Evolutionary conservation across 2,329 filamentous ascomycete species (phyloP).

Genomic region (Coniochaeta sp.): DNA sequence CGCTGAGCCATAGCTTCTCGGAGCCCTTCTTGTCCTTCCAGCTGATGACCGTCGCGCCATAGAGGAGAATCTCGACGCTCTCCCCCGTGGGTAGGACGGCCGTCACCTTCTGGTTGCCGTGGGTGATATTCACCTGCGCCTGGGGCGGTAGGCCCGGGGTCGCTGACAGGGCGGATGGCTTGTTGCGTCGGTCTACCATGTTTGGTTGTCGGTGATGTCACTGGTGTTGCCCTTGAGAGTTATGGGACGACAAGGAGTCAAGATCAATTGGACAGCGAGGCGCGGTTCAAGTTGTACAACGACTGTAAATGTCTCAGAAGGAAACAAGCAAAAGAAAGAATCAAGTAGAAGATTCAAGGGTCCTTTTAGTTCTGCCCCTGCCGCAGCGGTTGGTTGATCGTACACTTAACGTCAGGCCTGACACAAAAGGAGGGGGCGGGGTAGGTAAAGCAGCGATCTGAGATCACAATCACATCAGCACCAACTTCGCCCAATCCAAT

Average conservation of each 20-base stretch:
- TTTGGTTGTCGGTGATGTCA: constrained; percentile 27
- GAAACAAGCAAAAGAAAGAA: not conserved
- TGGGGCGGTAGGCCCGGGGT: constrained; percentile 68
- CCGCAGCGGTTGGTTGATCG: not conserved
- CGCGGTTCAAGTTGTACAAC: not conserved
- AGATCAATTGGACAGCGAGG: not conserved
- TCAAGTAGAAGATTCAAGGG: not conserved
- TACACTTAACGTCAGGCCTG: not conserved
- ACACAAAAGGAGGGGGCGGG: not conserved
- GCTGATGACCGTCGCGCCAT: constrained; percentile 84
- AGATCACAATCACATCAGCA: not conserved
- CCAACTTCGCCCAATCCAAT: not conserved
- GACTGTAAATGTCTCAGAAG: not conserved
- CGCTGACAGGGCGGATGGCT: constrained; percentile 67
- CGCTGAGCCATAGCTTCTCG: constrained; percentile 83
- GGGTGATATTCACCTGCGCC: constrained; percentile 65
- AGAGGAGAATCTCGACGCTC: constrained; percentile 77
- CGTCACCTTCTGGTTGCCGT: constrained; percentile 64
- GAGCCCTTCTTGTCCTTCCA: constrained; percentile 78
- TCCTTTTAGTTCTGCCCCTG: not conserved
- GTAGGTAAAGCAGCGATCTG: not conserved
- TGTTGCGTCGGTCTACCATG: constrained; percentile 84
- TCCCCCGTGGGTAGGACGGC: constrained; percentile 81
- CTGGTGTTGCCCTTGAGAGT: not conserved
- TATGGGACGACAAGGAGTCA: not conserved